Base-by-base conservation (phyloP, 208 protist species). In the Trypanosoma boissoni region DNA sequence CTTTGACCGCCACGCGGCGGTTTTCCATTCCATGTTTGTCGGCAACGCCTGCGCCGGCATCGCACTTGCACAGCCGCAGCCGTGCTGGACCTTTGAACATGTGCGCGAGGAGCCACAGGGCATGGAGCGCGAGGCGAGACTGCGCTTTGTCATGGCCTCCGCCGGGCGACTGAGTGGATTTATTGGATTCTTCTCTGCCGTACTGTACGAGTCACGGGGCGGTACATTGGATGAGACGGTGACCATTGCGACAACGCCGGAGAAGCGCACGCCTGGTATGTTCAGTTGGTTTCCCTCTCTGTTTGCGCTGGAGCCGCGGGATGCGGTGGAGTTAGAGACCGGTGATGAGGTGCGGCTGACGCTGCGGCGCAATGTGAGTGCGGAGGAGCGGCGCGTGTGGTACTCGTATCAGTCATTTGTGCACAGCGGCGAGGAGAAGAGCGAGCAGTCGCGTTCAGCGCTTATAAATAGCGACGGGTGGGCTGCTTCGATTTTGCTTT, bases 221-320 rank as follows among this genome's bases (percentile, higher is more conserved):
- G 63, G 36, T 0, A 16, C 20, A 26, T 6, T 21, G 31, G 14
- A 20, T 44, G 12, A 34, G n/a, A 59, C 41, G 14, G 65, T 51
- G 16, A 27, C 74, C 42, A 58, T 61, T n/a, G n/a, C n/a, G n/a
- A 78, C 72, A 14, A 9, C 43, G 0, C 61, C 58, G 23, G 14
- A 57, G 9, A 53, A 36, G 3, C 76, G 83, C 31, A 93, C 89
- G 16, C 26, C 28, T 21, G 74, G 64, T 49, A 78, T 95, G 76
- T 92, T 83, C 70, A 95, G 89, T 66, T 95, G 89, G 86, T 95
- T 95, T 64, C 89, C 89, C 0, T 86, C 74, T 68, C 48, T 84
- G 23, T 80, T 95, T 52, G 52, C 83, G 0, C 34, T 91, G 1
- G 76, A 79, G n/a, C 82, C 83, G 27, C 23, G 53, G 18, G 67